Evolutionary conservation across 2,329 filamentous ascomycete species (phyloP), one percentile per base, ranked within the genome.

Genomic region (Penicillium sp.): DNA sequence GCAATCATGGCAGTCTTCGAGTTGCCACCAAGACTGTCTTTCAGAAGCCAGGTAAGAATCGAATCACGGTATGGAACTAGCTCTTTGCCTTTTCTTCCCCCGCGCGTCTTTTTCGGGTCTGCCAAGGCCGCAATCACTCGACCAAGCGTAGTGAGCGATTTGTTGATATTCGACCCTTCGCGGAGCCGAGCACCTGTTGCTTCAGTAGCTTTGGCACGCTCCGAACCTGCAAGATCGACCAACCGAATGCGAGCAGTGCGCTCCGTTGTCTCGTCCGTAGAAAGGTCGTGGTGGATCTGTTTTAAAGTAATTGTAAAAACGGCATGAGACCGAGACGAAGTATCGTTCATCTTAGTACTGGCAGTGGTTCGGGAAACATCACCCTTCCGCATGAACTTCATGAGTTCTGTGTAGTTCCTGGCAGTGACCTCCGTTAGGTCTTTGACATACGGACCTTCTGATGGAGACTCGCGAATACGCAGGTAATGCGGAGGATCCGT

Each of bases 1-100:
- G 94, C 94, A 65, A 99, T 96, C 94, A 99, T 99, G 57, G 94
- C 94, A 9, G 94, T 99, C 75, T 97, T 99, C 67, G 87, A 93
- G 80, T 99, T 99, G 50, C 94, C 94, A 12, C 94, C 94, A 0
- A 99, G 80, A 1, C 89, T 95, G 73, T 99, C 94, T 71, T 97
- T 97, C 59, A 99, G 81, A 4, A 99, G 81, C 93, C 93, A 88
- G 10, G 85, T 88, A 29, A 88, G 74, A 41, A 88, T 85, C 1
- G 90, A 96, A 74, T 99, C 94, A 59, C 94, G 87, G 73, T 96
- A 99, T 5, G 94, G 94, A 2, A 99, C 88, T 6, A 91, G 84
- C 26, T 92, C 84, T 58, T 82, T 83, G 59, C 83, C 83, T 67
- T 89, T 88, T 51, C 81, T 77, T 52, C 74, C 71, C 34, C 79